A percentile compares a stretch with the other conserved stretches of the same genome.
Conservation (phyloP, 2,329 filamentous ascomycete species). For the Fusarium xyrophilum region DNA sequence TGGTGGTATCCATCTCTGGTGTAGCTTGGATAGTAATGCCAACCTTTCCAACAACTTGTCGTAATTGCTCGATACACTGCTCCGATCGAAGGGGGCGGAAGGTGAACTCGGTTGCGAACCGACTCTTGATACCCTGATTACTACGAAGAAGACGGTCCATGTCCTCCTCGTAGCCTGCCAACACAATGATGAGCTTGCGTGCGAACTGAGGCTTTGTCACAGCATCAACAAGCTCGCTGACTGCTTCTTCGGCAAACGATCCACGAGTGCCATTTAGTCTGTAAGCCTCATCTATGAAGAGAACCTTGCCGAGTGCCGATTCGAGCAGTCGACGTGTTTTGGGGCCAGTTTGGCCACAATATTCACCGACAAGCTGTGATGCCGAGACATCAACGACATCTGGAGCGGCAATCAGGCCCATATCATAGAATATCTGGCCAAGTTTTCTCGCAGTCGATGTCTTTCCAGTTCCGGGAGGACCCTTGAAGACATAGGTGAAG, state of each 20-base stretch:
- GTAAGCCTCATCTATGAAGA: conserved; percentile 77
- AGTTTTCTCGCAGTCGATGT: conserved; percentile 73
- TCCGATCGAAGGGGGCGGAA: conserved; percentile 57
- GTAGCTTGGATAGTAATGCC: conserved; percentile 43
- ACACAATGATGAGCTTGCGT: conserved; percentile 67
- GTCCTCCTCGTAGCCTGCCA: conserved; percentile 71
- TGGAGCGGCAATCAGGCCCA: conserved; percentile 68
- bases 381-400: conserved; percentile 72
- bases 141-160: conserved; percentile 68
- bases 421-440: conserved; percentile 75
- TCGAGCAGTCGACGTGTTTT: conserved; percentile 68
- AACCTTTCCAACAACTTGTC: conserved; percentile 43
- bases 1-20: conserved; percentile 34
- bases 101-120: conserved; percentile 67
- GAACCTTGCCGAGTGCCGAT: conserved; percentile 68
- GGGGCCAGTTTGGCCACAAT: conserved; percentile 71
- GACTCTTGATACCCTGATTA: conserved; percentile 68
- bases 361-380: conserved; percentile 71
- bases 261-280: conserved; percentile 60
- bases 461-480: conserved; percentile 72
- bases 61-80: conserved; percentile 57
- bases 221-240: conserved; percentile 59
- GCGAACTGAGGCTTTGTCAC: conserved; percentile 62
- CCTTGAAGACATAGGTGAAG: conserved; percentile 72
- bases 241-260: conserved; percentile 61